These are phyloP conservation scores for Lasiodiplodia sp. DNA, from an alignment of 2,329 filamentous ascomycete species.

Conservation along the genomic window DNA sequence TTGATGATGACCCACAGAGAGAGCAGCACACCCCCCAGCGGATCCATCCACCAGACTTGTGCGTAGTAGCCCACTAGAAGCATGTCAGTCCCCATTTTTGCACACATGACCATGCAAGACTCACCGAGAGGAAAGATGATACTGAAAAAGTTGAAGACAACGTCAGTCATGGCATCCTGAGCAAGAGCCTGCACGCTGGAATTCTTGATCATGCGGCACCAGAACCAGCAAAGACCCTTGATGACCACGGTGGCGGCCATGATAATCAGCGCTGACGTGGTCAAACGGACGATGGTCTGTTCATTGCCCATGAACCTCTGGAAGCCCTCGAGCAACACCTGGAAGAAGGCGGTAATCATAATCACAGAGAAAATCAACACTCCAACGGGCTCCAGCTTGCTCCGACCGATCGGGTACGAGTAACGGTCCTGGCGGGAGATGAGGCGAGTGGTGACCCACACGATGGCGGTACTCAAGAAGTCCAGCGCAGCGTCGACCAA, in stretches of 20 bases:
- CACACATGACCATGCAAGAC: conserved; percentile 30
- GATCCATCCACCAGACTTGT: conserved; percentile 84
- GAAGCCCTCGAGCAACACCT: conserved; percentile 76
- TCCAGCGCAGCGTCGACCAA: conserved; percentile 82
- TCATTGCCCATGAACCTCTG: conserved; percentile 67
- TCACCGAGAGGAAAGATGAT: conserved; percentile 81
- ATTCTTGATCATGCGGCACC: conserved; percentile 86
- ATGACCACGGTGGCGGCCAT: conserved; percentile 84
- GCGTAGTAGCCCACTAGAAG: conserved; percentile 71
- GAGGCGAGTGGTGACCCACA: conserved; percentile 78
- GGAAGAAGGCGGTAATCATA: conserved; percentile 85
- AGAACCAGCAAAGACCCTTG: conserved; percentile 84
- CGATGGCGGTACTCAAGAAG: conserved; percentile 81
- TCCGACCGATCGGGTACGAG: conserved; percentile 78
- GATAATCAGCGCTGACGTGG: conserved; percentile 75
- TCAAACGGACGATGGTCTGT: conserved; percentile 75
- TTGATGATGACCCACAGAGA: conserved; percentile 80
- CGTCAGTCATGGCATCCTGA: conserved; percentile 73
- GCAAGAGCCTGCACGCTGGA: conserved; percentile 83
- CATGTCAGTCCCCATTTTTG: conserved; percentile 23
- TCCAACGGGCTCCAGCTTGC: conserved; percentile 78
- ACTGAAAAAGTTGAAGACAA: conserved; percentile 89
- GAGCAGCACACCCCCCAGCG: conserved; percentile 78
- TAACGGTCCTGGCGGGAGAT: conserved; percentile 78
- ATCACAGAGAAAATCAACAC: conserved; percentile 84